These are phyloP conservation scores for Fusarium dlaminii DNA, from an alignment of 2,329 filamentous ascomycete species.

Conservation along the genomic window DNA sequence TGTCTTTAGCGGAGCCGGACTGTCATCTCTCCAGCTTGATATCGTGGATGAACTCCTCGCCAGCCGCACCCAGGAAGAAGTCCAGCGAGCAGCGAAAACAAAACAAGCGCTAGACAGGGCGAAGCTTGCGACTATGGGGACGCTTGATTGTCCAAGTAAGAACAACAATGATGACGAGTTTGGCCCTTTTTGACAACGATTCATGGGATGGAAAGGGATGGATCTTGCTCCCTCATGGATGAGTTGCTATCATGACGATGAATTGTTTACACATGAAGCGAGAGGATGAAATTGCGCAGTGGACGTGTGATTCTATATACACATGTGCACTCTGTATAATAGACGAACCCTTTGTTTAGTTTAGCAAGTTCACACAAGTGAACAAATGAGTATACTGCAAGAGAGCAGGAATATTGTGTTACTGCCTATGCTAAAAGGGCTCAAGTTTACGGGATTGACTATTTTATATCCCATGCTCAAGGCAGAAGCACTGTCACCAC, in stretches of 20 bases:
- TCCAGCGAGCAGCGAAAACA: slow-evolving; percentile 4
- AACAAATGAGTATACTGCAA: not conserved
- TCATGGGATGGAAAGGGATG: not conserved
- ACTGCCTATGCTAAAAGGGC: not conserved
- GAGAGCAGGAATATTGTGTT: not conserved
- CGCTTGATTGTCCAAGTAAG: not conserved
- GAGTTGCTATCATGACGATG: not conserved
- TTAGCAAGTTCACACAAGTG: not conserved
- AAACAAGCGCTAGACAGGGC: slow-evolving; percentile 4
- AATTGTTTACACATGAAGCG: not conserved
- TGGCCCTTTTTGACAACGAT: not conserved
- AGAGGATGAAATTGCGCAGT: not conserved
- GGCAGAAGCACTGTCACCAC: slow-evolving; percentile 1
- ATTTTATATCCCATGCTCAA: not conserved
- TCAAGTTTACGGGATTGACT: not conserved
- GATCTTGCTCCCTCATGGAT: not conserved
- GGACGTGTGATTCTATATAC: not conserved
- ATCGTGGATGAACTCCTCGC: slow-evolving; percentile 33
- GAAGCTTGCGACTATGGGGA: not conserved
- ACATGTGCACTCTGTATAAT: not conserved
- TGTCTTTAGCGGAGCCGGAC: not conserved
- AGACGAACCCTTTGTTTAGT: not conserved
- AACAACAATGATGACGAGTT: too few species aligned
- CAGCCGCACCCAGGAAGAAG: slow-evolving; percentile 16
- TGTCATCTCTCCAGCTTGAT: slow-evolving; percentile 29